Base-by-base conservation (phyloP, 1,139 yeast genomes). In the Debaryomyces psychrophilus region DNA sequence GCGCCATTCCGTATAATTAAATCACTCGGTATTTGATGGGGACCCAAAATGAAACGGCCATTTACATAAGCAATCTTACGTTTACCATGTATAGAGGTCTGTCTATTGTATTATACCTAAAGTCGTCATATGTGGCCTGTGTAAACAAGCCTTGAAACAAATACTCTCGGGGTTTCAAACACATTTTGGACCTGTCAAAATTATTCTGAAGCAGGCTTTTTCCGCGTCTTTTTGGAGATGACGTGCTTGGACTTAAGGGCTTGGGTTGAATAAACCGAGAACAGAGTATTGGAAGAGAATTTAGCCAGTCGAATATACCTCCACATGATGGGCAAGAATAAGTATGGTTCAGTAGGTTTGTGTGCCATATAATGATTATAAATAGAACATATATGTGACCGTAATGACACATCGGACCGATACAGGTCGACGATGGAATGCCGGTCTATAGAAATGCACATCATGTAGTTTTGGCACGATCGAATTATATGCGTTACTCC, bases 1-100 rank as follows among this genome's bases (percentile, higher is more conserved):
- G 38, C 38, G 38, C 38, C 38, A 12, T 35, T 35, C 37, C 38
- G 38, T 35, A 35, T 23, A 35, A 23, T 35, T 35, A 6, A 35
- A 28, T 35, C 38, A 35, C 20, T 15, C 38, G 38, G 38, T 35
- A 11, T 22, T 35, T 35, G 28, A 33, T 5, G 22, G 22, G 22
- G 22, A 20, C 5, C 22, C 22, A 20, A 20, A 20, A 20, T 20
- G 22, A 20, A 20, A n/a, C n/a, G 4, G 22, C 22, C 4, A 20
- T 20, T n/a, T 29, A 31, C 36, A 33, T 33, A 33, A 33, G 20
- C 33, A 33, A 11, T 15, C 4, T 18, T 8, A 8, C 12, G 14
- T 8, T 5, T 8, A 29, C 15, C 18, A 29, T 12, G 14, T 20
- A 14, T 18, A 29, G 14, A 14, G 31, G 31, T 17, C 8, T 29